Evolutionary conservation across 164 flowering plant genomes (phyloP).

Genomic region (Stephania cephalantha): DNA sequence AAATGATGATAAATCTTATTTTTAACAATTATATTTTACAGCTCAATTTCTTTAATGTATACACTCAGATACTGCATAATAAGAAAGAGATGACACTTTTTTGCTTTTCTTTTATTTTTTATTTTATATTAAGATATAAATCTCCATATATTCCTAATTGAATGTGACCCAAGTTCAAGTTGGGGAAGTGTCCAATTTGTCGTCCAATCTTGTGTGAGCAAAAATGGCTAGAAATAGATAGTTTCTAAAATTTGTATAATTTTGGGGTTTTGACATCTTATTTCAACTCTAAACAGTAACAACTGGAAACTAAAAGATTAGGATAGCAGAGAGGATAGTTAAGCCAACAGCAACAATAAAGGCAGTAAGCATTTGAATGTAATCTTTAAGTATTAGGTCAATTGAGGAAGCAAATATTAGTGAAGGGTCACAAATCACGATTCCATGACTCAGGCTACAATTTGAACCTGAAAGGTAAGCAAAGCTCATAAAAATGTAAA

Average conservation of each 20-base stretch:
- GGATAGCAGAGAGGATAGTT: neutral
- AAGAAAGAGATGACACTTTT: too few species aligned
- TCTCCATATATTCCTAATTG: neutral
- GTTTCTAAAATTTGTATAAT: too few species aligned
- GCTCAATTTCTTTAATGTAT: too few species aligned
- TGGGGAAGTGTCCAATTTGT: neutral
- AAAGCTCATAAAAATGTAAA: neutral
- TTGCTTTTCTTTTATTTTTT: too few species aligned
- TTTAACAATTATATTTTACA: too few species aligned
- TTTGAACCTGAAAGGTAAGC: neutral
- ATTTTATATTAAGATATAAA: too few species aligned
- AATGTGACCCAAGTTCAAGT: conserved; percentile 11
- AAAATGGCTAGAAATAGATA: neutral
- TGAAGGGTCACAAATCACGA: neutral
- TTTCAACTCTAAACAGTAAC: neutral
- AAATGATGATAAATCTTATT: neutral
- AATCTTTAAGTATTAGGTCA: neutral
- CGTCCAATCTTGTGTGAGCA: neutral
- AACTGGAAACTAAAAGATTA: neutral
- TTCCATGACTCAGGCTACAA: neutral
- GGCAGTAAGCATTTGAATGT: neutral
- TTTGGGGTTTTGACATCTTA: neutral
- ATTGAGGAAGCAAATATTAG: neutral
- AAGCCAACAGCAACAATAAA: neutral
- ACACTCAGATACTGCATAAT: too few species aligned